These are phyloP conservation scores for Erythrophleum fordii DNA, from an alignment of 306 rosid genomes.

Conservation along the genomic window DNA sequence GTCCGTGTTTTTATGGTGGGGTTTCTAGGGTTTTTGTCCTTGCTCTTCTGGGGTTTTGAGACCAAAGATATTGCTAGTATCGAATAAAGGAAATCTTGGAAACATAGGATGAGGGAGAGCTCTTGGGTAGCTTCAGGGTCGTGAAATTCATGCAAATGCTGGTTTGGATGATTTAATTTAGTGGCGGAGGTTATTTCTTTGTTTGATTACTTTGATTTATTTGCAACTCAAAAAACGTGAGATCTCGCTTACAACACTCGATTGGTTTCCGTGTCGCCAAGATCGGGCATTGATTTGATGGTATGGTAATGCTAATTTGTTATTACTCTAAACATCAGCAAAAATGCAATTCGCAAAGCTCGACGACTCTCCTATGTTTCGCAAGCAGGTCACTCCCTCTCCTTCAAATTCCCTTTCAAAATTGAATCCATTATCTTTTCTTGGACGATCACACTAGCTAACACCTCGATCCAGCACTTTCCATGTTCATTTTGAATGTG, in stretches of 20 bases:
- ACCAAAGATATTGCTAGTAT: conserved; percentile 22
- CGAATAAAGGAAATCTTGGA: conserved; percentile 5
- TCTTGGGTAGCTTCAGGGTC: conserved; percentile 1
- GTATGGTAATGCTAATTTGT: conserved; percentile 32
- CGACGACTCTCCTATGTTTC: conserved; percentile 99
- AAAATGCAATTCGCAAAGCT: conserved; percentile 97
- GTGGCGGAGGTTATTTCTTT: conserved; percentile 17
- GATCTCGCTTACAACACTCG: conserved; percentile 49
- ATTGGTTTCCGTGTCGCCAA: conserved; percentile 23
- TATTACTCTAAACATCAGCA: conserved; percentile 23
- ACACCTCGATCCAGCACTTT: not conserved
- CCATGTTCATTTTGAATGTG: not conserved
- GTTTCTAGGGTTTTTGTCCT: conserved; percentile 44
- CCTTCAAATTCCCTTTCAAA: not conserved
- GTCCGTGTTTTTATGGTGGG: conserved; percentile 24
- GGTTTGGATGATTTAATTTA: not conserved
- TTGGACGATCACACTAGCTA: not conserved
- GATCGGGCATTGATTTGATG: conserved; percentile 41
- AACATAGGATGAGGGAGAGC: not conserved
- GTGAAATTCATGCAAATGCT: conserved; percentile 23
- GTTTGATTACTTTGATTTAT: conserved; percentile 30
- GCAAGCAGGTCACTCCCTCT: conserved; percentile 80
- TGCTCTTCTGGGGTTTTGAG: conserved; percentile 60
- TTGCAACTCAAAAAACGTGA: conserved; percentile 39
- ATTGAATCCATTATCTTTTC: not conserved